Base-by-base conservation (phyloP, 495 filamentous ascomycete genomes). In the Cetradonia linearis region DNA sequence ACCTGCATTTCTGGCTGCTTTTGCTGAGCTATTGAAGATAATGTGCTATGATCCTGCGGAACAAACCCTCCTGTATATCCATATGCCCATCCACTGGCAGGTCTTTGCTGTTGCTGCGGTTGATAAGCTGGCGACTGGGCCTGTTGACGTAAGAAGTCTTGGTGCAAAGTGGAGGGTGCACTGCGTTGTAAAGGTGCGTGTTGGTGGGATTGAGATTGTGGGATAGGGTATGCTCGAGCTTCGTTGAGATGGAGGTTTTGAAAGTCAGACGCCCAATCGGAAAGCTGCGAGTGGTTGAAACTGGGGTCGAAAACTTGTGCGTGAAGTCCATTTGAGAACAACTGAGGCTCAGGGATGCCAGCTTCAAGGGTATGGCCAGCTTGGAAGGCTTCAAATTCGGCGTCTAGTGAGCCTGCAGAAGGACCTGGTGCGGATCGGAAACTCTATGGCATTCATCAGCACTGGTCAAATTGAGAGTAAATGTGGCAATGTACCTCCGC, bases 301-400 rank as follows among this genome's bases (percentile, higher is more conserved):
- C 67, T 62, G 23, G 65, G 42, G 33, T 67, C 61, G 7, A 68
- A 65, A 4, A 16, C 27, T 40, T 34, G 25, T 48, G 72, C 34
- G 11, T 69, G 66, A 11, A 58, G 31, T 14, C 42, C 52, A n/a
- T 60, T 48, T 20, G 37, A 63, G 49, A 59, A 58, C 14, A 27
- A 47, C 10, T 60, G 50, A 27, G 58, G 64, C n/a, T 59, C 55
- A 5, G 55, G 60, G 33, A 47, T 55, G 18, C 63, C 53, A 68
- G 67, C 14, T 63, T 71, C 37, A 64, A 71, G 30, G 66, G 71
- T 67, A 64, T 78, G 63, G 13, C 81, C 80, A 10, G 82, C 78
- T 71, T 87, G 84, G 60, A 89, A 89, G 31, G 85, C 82, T 61
- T 86, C 79, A 62, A 88, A 87, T 61, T 89, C 86, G 16, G 78